These are phyloP conservation scores for Solanum hybrid DNA, from an alignment of 305 asterid genomes.

Conservation along the genomic window DNA sequence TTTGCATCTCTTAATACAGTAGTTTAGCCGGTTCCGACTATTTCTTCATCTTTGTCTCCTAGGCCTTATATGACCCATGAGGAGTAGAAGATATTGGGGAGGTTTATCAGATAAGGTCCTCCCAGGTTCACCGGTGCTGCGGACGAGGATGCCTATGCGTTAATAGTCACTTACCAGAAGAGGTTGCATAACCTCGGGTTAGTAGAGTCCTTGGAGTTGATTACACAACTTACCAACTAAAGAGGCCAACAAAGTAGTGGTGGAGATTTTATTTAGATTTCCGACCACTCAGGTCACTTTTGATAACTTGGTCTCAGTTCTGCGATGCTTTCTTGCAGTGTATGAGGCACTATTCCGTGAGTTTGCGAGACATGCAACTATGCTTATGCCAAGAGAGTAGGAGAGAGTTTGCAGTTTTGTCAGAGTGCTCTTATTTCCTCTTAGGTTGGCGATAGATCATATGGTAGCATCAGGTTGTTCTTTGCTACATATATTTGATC, in stretches of 20 bases:
- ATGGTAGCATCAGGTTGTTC: neutral
- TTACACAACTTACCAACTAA: neutral
- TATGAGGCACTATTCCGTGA: neutral
- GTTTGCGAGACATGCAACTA: neutral
- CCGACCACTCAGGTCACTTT: too few species aligned
- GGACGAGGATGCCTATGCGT: neutral
- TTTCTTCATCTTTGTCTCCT: neutral
- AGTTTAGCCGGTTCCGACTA: neutral
- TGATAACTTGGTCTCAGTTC: neutral
- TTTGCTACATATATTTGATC: neutral
- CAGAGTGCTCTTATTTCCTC: neutral
- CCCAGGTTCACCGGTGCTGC: neutral
- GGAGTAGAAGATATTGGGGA: neutral
- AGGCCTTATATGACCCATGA: neutral
- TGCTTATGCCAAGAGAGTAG: neutral
- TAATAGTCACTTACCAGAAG: neutral
- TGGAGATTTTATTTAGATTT: neutral
- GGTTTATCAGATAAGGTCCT: neutral
- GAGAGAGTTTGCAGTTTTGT: neutral
- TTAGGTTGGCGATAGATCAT: neutral
- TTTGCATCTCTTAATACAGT: neutral
- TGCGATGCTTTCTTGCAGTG: neutral
- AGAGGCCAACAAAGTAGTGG: neutral
- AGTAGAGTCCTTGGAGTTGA: neutral
- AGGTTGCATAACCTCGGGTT: neutral